Conservation (phyloP, 768 basidiomycete genomes). For the Russula ochroleuca region DNA sequence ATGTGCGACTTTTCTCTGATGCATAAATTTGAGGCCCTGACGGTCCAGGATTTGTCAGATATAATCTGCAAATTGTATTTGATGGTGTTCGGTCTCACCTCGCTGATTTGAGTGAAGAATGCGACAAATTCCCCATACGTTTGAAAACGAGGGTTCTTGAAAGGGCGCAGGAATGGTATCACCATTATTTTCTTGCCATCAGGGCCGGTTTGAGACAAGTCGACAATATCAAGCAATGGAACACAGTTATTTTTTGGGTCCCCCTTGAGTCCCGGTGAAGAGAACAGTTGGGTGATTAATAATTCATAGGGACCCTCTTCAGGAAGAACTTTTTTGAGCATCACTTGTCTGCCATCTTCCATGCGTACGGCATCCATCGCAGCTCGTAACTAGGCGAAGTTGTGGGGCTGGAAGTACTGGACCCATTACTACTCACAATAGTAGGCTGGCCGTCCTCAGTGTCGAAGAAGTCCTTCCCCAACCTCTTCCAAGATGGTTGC, state of each 20-base stretch:
- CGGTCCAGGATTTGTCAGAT: not conserved
- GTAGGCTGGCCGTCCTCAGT: slow-evolving; percentile 18
- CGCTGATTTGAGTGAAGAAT: slow-evolving; percentile 23
- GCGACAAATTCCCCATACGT: slow-evolving; percentile 27
- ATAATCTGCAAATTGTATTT: not conserved
- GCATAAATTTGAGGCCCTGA: slow-evolving; percentile 16
- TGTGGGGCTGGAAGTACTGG: too few species aligned
- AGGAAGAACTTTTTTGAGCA: slow-evolving; percentile 26
- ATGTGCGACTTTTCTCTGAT: slow-evolving; percentile 13
- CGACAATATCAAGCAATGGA: slow-evolving; percentile 21
- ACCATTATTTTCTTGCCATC: slow-evolving; percentile 21
- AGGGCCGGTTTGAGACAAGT: slow-evolving; percentile 1
- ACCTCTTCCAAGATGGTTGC: slow-evolving; percentile 12
- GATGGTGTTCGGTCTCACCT: slow-evolving; percentile 9
- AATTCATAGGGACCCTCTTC: slow-evolving; percentile 22
- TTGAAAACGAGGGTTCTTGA: slow-evolving; percentile 25
- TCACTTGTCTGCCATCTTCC: slow-evolving; percentile 23
- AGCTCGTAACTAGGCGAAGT: slow-evolving; percentile 7
- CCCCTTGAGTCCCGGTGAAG: slow-evolving; percentile 12
- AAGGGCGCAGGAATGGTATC: slow-evolving; percentile 24
- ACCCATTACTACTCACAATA: slow-evolving; percentile 11
- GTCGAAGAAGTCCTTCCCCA: slow-evolving; percentile 7
- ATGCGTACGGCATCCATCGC: slow-evolving; percentile 26
- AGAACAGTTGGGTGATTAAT: not conserved
- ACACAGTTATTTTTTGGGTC: slow-evolving; percentile 26